Conservation (phyloP, 495 filamentous ascomycete genomes). For the Penicillium herquei region DNA sequence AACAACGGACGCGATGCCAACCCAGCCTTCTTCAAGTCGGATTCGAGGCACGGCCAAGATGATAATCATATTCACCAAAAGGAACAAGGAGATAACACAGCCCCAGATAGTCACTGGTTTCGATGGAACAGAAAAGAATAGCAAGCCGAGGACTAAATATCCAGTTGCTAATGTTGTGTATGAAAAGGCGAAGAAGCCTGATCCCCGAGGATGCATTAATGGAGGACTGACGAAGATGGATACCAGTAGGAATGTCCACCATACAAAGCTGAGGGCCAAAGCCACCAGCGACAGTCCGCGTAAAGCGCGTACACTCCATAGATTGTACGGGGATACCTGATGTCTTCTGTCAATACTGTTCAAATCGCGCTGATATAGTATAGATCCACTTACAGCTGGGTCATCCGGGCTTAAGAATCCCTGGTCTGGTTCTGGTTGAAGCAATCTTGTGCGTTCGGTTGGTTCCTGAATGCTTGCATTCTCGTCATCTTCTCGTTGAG, state of each 20-base stretch:
- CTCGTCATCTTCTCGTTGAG: slow-evolving; percentile 22
- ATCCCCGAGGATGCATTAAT: slow-evolving; percentile 77
- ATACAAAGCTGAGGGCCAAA: slow-evolving; percentile 71
- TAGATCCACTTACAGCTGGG: slow-evolving; percentile 62
- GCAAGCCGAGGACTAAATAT: slow-evolving; percentile 69
- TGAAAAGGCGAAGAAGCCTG: slow-evolving; percentile 84
- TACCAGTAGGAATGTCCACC: slow-evolving; percentile 87
- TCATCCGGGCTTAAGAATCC: slow-evolving; percentile 88
- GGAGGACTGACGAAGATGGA: slow-evolving; percentile 87
- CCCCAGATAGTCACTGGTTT: slow-evolving; percentile 69
- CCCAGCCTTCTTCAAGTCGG: slow-evolving; percentile 83
- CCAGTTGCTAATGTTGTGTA: slow-evolving; percentile 71
- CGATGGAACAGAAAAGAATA: slow-evolving; percentile 86
- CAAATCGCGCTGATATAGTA: slow-evolving; percentile 16
- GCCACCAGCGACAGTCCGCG: slow-evolving; percentile 73
- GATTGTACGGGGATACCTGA: slow-evolving; percentile 91
- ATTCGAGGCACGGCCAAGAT: slow-evolving; percentile 70
- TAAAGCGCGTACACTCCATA: slow-evolving; percentile 80
- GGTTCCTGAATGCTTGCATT: slow-evolving; percentile 31
- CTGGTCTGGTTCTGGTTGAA: slow-evolving; percentile 56
- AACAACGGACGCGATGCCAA: slow-evolving; percentile 78
- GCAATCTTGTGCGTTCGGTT: slow-evolving; percentile 73
- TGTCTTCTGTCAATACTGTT: not conserved
- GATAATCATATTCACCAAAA: slow-evolving; percentile 75
- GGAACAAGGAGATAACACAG: slow-evolving; percentile 62